phyloP scores from a whole-genome alignment of 2,329 filamentous ascomycete species.

The Fusarium protoensiforme region DNA sequence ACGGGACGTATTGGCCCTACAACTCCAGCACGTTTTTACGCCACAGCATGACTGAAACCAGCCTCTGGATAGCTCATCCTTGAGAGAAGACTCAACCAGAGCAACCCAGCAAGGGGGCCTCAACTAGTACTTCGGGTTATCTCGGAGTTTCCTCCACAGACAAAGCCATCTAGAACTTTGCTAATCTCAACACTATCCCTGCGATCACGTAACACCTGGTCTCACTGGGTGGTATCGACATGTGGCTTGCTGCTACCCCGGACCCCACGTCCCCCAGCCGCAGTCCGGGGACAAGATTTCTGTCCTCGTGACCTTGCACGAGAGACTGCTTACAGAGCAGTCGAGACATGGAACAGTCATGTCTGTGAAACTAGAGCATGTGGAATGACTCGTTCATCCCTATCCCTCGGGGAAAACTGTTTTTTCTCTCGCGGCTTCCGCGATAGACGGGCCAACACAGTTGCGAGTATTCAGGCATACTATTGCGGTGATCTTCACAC shows the following conservation, averaged over 20 bases:
- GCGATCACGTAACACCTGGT: background rate
- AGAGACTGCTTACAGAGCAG: background rate
- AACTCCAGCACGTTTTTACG: background rate
- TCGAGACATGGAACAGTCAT: background rate
- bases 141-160: background rate
- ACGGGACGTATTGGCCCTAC: background rate
- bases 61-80: background rate
- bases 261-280: conserved; percentile 28
- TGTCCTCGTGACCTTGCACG: background rate
- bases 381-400: background rate
- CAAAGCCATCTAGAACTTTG: background rate
- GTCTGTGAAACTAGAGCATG: background rate
- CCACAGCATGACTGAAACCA: background rate
- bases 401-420: background rate
- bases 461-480: background rate
- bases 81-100: background rate
- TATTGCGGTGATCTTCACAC: background rate
- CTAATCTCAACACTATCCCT: conserved; percentile 2
- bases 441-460: background rate
- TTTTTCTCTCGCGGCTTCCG: background rate
- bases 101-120: background rate
- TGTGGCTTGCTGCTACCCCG: conserved; percentile 15
- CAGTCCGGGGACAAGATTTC: background rate
- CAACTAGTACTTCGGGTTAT: background rate
- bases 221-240: conserved; percentile 1